phyloP scores from a whole-genome alignment of 148 eudicot species.

The Bassia scoparia region DNA sequence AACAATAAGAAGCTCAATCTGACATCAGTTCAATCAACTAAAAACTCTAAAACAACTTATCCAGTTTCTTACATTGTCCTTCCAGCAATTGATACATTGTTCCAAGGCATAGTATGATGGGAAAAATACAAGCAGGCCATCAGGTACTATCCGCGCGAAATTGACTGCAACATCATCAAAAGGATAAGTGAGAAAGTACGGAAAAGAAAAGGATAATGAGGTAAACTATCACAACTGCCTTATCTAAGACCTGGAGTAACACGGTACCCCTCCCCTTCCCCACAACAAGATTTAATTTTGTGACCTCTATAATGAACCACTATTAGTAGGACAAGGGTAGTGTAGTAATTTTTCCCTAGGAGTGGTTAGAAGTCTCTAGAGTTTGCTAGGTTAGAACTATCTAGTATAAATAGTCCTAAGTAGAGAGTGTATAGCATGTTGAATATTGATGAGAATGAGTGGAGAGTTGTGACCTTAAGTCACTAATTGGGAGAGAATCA shows the following conservation, averaged over 20 bases:
- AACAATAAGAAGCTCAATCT: conserved; percentile 22
- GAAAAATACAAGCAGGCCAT: conserved; percentile 91
- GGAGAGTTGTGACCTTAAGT: too few relatives aligned
- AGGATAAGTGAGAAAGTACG: conserved; percentile 10
- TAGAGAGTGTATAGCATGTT: too few relatives aligned
- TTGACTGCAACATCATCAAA: conserved; percentile 55
- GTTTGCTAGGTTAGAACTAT: too few relatives aligned
- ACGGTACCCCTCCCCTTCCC: neutral
- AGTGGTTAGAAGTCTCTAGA: too few relatives aligned
- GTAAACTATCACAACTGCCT: neutral
- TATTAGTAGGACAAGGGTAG: too few relatives aligned
- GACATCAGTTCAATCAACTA: conserved; percentile 13
- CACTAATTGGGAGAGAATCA: too few relatives aligned
- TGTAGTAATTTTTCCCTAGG: too few relatives aligned
- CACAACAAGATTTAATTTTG: neutral
- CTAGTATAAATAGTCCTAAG: too few relatives aligned
- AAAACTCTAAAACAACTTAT: neutral
- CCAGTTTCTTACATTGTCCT: conserved; percentile 54
- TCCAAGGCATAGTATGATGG: conserved; percentile 93
- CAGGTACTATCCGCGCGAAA: conserved; percentile 94
- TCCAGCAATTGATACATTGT: conserved; percentile 77
- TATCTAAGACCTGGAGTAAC: neutral
- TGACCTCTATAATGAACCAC: too few relatives aligned
- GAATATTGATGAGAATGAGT: too few relatives aligned
- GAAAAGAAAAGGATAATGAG: neutral